Evolutionary conservation across 2,329 filamentous ascomycete species (phyloP).

Genomic region (Sporothrix protearum): DNA sequence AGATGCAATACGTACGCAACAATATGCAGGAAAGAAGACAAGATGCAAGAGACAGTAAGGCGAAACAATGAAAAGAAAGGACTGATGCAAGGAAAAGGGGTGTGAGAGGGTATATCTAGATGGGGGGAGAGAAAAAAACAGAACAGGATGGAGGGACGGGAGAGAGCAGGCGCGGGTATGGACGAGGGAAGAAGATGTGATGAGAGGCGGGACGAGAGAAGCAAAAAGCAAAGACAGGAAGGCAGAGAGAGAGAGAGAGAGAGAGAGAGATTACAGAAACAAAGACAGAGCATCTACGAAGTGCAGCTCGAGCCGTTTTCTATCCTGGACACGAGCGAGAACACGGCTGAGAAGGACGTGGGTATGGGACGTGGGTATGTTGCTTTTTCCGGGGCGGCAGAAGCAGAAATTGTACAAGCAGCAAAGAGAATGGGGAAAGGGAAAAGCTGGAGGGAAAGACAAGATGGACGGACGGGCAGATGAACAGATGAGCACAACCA

Average conservation of each 20-base stretch:
- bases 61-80: not conserved
- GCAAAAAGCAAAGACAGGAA: not conserved
- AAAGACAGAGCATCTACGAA: constrained; percentile 11
- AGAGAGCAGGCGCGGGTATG: not conserved
- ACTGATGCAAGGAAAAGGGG: constrained; percentile 2
- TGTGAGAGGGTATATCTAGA: constrained; percentile 14
- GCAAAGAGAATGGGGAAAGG: not conserved
- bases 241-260: not conserved
- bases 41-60: not conserved
- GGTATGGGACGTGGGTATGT: constrained; percentile 9
- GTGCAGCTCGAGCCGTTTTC: constrained; percentile 22
- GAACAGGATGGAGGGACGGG: not conserved
- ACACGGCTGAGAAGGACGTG: constrained; percentile 4
- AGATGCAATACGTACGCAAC: not conserved
- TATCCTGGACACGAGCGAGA: constrained; percentile 10
- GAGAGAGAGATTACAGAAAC: not conserved
- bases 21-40: not conserved
- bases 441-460: not conserved
- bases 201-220: not conserved
- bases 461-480: not conserved
- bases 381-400: constrained; percentile 12
- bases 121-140: not conserved
- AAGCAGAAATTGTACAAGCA: not conserved
- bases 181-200: not conserved
- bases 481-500: not conserved